Percentiles rank a stretch among this genome's conserved stretches.
Conservation (phyloP, 2,329 filamentous ascomycete genomes). For the Colletotrichum scovillei region DNA sequence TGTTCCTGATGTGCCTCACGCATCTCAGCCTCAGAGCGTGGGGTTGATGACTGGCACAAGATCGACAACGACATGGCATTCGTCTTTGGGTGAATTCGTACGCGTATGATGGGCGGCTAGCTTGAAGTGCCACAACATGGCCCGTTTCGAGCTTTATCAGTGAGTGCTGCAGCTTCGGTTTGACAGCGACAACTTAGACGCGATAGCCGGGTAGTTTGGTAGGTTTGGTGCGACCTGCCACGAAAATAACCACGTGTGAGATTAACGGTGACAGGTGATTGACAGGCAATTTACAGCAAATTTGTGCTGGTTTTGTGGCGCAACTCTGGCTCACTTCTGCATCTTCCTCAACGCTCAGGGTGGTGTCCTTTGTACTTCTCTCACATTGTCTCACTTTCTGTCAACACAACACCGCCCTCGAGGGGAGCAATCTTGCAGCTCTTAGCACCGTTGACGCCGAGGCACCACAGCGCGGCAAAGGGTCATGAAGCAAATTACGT, state of each 20-base stretch:
- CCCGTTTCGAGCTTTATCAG: neutral
- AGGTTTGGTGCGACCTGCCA: conserved; percentile 1
- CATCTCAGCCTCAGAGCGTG: conserved; percentile 31
- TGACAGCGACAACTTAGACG: conserved; percentile 3
- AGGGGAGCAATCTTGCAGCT: neutral
- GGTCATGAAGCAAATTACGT: conserved; percentile 6
- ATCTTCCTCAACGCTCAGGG: neutral
- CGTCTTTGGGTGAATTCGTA: neutral
- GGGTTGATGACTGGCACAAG: conserved; percentile 9
- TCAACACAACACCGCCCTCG: neutral
- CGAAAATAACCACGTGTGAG: neutral
- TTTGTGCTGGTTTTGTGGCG: neutral
- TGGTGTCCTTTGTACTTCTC: neutral
- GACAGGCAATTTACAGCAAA: neutral
- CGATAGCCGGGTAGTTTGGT: neutral
- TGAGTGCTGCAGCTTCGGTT: neutral
- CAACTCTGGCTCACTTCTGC: neutral
- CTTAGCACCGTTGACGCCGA: neutral
- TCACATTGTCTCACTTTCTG: neutral
- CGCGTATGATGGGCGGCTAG: neutral
- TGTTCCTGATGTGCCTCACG: conserved; percentile 21
- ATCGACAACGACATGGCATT: conserved; percentile 11
- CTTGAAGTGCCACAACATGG: neutral
- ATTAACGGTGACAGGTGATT: neutral
- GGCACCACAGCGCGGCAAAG: neutral